Evolutionary conservation across 2,329 filamentous ascomycete genomes (phyloP), one percentile per base, ranked within the genome.

Genomic region (Catunica adiposa): DNA sequence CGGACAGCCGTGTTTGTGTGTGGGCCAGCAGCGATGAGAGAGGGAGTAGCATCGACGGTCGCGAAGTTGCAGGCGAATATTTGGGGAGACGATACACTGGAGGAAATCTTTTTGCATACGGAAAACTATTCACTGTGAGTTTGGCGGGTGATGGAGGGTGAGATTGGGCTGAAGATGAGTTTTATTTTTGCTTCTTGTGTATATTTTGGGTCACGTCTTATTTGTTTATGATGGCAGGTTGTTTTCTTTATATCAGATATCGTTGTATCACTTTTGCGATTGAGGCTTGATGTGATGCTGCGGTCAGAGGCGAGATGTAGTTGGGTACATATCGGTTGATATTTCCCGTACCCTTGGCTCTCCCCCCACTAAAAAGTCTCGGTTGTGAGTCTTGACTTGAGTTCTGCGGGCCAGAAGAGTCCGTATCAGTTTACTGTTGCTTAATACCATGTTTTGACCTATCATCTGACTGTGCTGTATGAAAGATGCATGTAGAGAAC

Each of bases 101-200:
- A 96, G 65, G 90, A 96, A 75, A 85, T 97, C 55, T 96, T 89
- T 67, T 69, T 96, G 66, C 90, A 96, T 71, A 86, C 89, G 2
- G 90, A 97, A 73, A 96, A 96, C 67, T 96, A 95, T 71, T 86
- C 89, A 53, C 73, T 95, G 60, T 95, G 68, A 26, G 22, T 44
- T 44, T 15, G 75, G 15, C 7, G 11, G 48, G 11, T 20, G 17
- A 37, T 15, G 37, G 6, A 11, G 17, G n/a, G n/a, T 53, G n/a
- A 20, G 17, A 15, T 17, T 23, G 14, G 31, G 31, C 7, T 15
- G 31, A 20, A 17, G 44, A 9, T 34, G 42, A 6, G 6, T 29
- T 50, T 34, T 14, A 8, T 11, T 47, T 48, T 38, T 29, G 25
- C 20, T 55, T 40, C 47, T 40, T 51, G 31, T 51, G 17, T 51